Percentiles rank a stretch among this genome's conserved stretches.
Evolutionary conservation across 108 stramenopile species (phyloP).

Genomic region (Nitzschia sp.): DNA sequence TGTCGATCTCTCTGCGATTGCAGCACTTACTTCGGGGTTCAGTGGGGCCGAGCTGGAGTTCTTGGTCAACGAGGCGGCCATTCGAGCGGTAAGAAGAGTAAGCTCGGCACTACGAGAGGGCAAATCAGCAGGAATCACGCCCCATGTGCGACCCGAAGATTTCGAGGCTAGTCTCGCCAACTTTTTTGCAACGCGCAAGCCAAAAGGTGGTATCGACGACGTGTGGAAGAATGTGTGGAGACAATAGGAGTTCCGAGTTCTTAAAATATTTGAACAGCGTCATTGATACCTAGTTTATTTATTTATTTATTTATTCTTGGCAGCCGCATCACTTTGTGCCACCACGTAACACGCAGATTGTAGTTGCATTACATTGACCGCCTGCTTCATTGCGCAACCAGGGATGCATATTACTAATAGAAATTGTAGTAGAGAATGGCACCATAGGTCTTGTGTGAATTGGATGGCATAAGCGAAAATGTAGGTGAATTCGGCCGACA

Average conservation of each 20-base stretch:
- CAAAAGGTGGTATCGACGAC: slow-evolving; percentile 18
- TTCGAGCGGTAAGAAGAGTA: slow-evolving; percentile 88
- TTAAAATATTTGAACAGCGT: neutral
- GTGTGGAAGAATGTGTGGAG: slow-evolving; percentile 41
- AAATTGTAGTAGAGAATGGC: slow-evolving; percentile 31
- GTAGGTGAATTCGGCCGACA: slow-evolving; percentile 91
- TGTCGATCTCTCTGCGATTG: slow-evolving; percentile 73
- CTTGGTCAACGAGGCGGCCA: slow-evolving; percentile 95
- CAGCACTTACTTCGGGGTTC: slow-evolving; percentile 74
- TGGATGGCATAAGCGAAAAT: slow-evolving; percentile 55
- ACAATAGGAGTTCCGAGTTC: neutral
- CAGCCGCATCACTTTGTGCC: slow-evolving; percentile 69
- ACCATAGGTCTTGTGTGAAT: slow-evolving; percentile 24
- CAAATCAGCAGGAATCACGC: slow-evolving; percentile 36
- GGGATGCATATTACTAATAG: slow-evolving; percentile 54
- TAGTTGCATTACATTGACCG: slow-evolving; percentile 87
- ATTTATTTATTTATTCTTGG: slow-evolving; percentile 25
- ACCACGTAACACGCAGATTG: slow-evolving; percentile 79
- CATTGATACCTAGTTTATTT: too few relatives aligned
- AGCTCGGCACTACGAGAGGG: slow-evolving; percentile 51
- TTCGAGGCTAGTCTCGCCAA: slow-evolving; percentile 72
- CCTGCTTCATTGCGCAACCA: slow-evolving; percentile 80
- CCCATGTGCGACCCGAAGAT: slow-evolving; percentile 67
- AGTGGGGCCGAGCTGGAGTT: slow-evolving; percentile 94
- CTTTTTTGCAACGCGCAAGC: slow-evolving; percentile 66